These are phyloP conservation scores for Lepraria neglecta DNA, from an alignment of 495 filamentous ascomycete species.

Conservation along the genomic window DNA sequence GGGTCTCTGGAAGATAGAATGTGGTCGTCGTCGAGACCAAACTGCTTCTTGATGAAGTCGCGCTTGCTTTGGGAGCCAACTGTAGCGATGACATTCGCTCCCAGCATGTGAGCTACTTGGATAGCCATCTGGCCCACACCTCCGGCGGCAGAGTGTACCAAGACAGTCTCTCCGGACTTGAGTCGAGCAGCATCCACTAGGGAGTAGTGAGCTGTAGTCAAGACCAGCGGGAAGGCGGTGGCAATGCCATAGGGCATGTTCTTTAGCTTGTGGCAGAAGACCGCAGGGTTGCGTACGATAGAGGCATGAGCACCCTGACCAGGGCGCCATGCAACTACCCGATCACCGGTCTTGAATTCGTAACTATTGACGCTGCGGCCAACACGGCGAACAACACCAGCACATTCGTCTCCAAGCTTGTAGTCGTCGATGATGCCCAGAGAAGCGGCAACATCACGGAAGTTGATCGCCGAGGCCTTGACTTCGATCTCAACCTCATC, in stretches of 20 bases:
- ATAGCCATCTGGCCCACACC: constrained; percentile 30
- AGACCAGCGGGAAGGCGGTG: constrained; percentile 32
- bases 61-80: constrained; percentile 41
- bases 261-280: constrained; percentile 23
- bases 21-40: constrained; percentile 35
- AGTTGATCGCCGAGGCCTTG: constrained; percentile 33
- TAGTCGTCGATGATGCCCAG: constrained; percentile 31
- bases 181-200: constrained; percentile 34
- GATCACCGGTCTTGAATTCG: constrained; percentile 26
- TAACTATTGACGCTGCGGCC: constrained; percentile 18
- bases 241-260: constrained; percentile 27
- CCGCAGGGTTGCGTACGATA: constrained; percentile 27
- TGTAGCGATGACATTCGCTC: constrained; percentile 37
- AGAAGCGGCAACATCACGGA: constrained; percentile 32
- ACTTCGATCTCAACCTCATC: constrained; percentile 30
- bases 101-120: constrained; percentile 25
- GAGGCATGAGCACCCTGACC: constrained; percentile 30
- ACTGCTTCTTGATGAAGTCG: constrained; percentile 33
- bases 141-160: constrained; percentile 40
- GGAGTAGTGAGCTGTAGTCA: constrained; percentile 34
- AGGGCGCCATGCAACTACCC: constrained; percentile 26
- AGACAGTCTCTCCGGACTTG: constrained; percentile 33
- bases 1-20: constrained; percentile 47
- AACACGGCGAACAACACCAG: constrained; percentile 25
- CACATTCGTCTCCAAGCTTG: constrained; percentile 30